Base-by-base conservation (phyloP, 768 basidiomycete genomes). In the Tubosaeta sp. region DNA sequence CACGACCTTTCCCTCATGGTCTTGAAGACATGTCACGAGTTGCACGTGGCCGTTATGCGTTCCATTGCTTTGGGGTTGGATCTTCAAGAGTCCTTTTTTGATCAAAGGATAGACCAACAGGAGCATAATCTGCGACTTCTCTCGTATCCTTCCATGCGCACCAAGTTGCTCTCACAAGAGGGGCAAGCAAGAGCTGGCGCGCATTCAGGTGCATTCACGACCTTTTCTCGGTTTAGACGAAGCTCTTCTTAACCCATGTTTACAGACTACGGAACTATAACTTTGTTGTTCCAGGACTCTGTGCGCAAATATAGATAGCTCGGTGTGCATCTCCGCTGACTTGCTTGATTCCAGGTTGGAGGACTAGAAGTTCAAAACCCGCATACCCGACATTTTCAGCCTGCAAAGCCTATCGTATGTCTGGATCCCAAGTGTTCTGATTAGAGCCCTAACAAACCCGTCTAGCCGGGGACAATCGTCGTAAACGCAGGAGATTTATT, bases 291-390 rank as follows among this genome's bases (percentile, higher is more conserved):
- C 70, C 90, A 91, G 68, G 90, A 91, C 60, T 74, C 76, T 14
- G 83, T 84, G 60, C 50, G 76, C 57, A 25, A 17, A 46, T 9
- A 46, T 32, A 32, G 35, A 19, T 17, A 45, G 11, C 44, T 29
- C 7, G 6, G 44, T 27, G 25, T 34, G 34, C 32, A 35, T 51
- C 19, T 25, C 47, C 51, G 59, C 33, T 22, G 13, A 25, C 52
- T 48, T 13, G 41, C 29, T 41, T 12, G 19, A 25, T 51, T 38
- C 16, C 58, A 83, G 77, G 83, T 92, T 46, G 90, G 91, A 11
- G 91, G 91, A 5, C 74, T 91, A 32, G 85, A 93, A 65, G 88
- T 91, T 8, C 82, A 86, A 60, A 87, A 91, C 59, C 88, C 88
- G 10, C 84, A 86, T 58, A 91, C 88, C 1, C 79, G 80, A 16